Percentiles rank a stretch among this genome's conserved stretches.
These are phyloP conservation scores for Musa balbisiana DNA, from an alignment of 202 grass and related monocot genomes.

Conservation along the genomic window DNA sequence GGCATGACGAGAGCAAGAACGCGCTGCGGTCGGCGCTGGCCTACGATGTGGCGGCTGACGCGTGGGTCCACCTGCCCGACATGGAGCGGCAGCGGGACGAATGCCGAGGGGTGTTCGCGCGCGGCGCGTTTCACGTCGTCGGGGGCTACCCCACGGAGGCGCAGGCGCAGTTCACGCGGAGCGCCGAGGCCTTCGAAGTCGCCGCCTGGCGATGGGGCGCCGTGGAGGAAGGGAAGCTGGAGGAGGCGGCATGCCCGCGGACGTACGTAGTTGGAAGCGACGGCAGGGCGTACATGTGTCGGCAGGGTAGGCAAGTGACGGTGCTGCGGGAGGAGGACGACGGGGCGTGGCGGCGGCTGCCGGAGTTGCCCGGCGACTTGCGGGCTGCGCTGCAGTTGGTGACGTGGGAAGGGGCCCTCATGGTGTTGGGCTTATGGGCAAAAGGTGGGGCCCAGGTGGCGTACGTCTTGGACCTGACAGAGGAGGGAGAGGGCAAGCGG, in stretches of 20 bases:
- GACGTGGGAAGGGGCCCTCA: constrained; percentile 24
- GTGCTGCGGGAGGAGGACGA: constrained; percentile 18
- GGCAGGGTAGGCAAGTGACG: constrained; percentile 20
- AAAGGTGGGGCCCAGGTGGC: constrained; percentile 30
- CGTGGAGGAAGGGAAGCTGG: constrained; percentile 32
- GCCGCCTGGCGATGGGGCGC: constrained; percentile 31
- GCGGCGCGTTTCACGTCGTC: constrained; percentile 35
- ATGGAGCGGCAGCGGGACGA: constrained; percentile 65
- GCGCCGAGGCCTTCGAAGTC: constrained; percentile 39
- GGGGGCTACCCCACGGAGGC: constrained; percentile 57
- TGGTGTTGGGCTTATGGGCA: constrained; percentile 34
- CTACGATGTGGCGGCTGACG: constrained; percentile 47
- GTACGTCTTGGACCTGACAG: constrained; percentile 30
- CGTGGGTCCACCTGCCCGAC: constrained; percentile 57
- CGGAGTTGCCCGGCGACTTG: constrained; percentile 36
- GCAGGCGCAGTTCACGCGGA: constrained; percentile 50
- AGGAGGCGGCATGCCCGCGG: constrained; percentile 39
- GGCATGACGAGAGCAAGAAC: constrained; percentile 70
- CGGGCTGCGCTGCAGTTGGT: constrained; percentile 21
- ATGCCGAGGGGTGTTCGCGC: constrained; percentile 26
- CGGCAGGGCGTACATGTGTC: constrained; percentile 36
- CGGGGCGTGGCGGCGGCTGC: constrained; percentile 29
- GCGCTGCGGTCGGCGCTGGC: constrained; percentile 42
- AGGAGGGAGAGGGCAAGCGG: constrained; percentile 2
- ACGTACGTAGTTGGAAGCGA: constrained; percentile 21